Conservation (phyloP, 345 rosid genomes). For the Camelina neglecta region DNA sequence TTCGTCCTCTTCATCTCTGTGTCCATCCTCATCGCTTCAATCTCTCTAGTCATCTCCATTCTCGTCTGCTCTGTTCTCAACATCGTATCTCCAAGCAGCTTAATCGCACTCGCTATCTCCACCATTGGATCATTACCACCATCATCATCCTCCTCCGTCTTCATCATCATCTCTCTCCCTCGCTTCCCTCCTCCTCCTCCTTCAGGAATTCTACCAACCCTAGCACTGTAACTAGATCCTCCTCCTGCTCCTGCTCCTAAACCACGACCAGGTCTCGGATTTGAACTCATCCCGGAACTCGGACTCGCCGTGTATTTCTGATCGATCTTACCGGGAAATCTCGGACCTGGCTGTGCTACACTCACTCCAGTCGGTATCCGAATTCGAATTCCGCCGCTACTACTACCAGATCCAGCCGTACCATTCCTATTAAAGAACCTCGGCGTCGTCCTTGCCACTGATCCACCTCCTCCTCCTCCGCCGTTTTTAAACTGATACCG, state of each 20-base stretch:
- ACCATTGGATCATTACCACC: slow-evolving; percentile 54
- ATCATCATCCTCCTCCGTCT: slow-evolving; percentile 43
- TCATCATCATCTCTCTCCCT: slow-evolving; percentile 51
- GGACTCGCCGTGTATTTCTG: slow-evolving; percentile 46
- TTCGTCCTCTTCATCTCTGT: slow-evolving; percentile 90
- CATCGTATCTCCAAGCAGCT: slow-evolving; percentile 82
- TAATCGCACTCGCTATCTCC: slow-evolving; percentile 83
- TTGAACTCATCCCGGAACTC: not conserved
- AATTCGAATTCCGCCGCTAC: slow-evolving; percentile 58
- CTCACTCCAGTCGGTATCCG: slow-evolving; percentile 88
- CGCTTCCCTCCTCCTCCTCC: slow-evolving; percentile 39
- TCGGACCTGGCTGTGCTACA: slow-evolving; percentile 68
- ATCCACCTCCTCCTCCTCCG: slow-evolving; percentile 22
- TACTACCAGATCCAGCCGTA: slow-evolving; percentile 42
- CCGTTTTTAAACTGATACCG: slow-evolving; percentile 57
- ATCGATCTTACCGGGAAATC: slow-evolving; percentile 54
- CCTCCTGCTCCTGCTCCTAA: slow-evolving; percentile 27
- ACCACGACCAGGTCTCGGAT: slow-evolving; percentile 33
- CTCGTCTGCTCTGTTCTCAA: slow-evolving; percentile 86
- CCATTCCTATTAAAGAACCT: slow-evolving; percentile 66
- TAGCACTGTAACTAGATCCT: slow-evolving; percentile 46
- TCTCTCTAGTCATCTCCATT: slow-evolving; percentile 90
- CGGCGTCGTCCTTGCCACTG: slow-evolving; percentile 57
- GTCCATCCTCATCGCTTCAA: slow-evolving; percentile 86
- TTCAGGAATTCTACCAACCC: slow-evolving; percentile 47